These are phyloP conservation scores for Kregervanrija fluxuum DNA, from an alignment of 805 yeast species.

Conservation along the genomic window DNA sequence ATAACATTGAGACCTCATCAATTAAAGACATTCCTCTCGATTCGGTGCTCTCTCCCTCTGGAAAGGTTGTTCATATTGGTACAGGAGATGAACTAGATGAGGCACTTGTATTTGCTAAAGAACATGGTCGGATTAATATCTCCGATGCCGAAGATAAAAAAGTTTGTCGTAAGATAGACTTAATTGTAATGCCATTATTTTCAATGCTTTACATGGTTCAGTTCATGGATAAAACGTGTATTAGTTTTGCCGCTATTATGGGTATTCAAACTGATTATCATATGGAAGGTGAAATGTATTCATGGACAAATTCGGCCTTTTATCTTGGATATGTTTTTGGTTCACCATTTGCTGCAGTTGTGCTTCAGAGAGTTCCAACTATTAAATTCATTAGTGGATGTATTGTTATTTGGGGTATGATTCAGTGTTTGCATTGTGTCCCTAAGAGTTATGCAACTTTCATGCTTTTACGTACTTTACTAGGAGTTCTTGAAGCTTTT, in stretches of 20 bases:
- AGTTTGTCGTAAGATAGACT: conserved; percentile 29
- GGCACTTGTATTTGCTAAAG: conserved; percentile 7
- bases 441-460: conserved; percentile 38
- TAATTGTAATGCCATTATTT: conserved; percentile 30
- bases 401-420: conserved; percentile 37
- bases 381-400: conserved; percentile 29
- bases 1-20: no score
- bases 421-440: conserved; percentile 22
- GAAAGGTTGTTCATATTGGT: conserved; percentile 10
- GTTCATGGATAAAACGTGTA: conserved; percentile 35
- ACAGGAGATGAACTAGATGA: conserved; percentile 5
- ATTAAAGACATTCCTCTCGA: background rate
- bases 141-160: background rate
- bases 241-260: conserved; percentile 31
- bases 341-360: conserved; percentile 25
- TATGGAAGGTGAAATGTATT: conserved; percentile 25
- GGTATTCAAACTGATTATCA: conserved; percentile 13
- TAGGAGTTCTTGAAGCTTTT: conserved; percentile 34
- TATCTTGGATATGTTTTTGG: conserved; percentile 31
- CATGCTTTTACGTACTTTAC: conserved; percentile 36
- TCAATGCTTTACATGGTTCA: conserved; percentile 30
- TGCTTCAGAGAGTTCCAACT: conserved; percentile 30
- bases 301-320: conserved; percentile 26
- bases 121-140: conserved; percentile 5
- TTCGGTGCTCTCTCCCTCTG: conserved; percentile 9